Evolutionary conservation across 2,329 filamentous ascomycete genomes (phyloP).

Genomic region (Thelonectria olida): DNA sequence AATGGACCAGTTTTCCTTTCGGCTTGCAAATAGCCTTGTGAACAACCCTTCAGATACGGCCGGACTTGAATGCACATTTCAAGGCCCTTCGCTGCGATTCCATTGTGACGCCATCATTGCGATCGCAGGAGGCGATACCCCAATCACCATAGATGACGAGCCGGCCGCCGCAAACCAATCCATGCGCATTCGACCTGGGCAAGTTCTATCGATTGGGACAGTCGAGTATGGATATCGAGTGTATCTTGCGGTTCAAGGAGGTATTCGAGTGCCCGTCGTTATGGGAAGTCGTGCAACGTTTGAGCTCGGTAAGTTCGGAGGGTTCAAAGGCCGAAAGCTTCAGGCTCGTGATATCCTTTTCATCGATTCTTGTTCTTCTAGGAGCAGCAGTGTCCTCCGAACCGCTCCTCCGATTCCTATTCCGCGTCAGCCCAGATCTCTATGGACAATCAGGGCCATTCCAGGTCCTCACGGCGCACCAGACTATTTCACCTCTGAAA

Average conservation of each 20-base stretch:
- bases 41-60: conserved; percentile 42
- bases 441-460: conserved; percentile 46
- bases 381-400: accelerated
- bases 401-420: conserved; percentile 29
- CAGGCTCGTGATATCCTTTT: conserved; percentile 42
- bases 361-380: conserved; percentile 14
- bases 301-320: conserved; percentile 45
- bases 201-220: conserved; percentile 39
- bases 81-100: conserved; percentile 47
- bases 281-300: conserved; percentile 46
- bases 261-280: conserved; percentile 45
- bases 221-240: conserved; percentile 44
- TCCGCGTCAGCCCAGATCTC: conserved; percentile 34
- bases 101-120: conserved; percentile 45
- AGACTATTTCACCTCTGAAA: conserved; percentile 48
- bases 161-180: conserved; percentile 32
- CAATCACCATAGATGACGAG: conserved; percentile 38
- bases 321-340: conserved; percentile 46
- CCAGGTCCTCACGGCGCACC: conserved; percentile 51
- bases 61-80: conserved; percentile 47
- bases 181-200: conserved; percentile 35
- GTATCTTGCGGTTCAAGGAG: conserved; percentile 48
- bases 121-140: conserved; percentile 43
- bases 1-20: conserved; percentile 50
- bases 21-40: conserved; percentile 48